Percentiles rank a stretch among this genome's conserved stretches.
Evolutionary conservation across 2,329 filamentous ascomycete species (phyloP).

Genomic region (Lachnellula cervina): DNA sequence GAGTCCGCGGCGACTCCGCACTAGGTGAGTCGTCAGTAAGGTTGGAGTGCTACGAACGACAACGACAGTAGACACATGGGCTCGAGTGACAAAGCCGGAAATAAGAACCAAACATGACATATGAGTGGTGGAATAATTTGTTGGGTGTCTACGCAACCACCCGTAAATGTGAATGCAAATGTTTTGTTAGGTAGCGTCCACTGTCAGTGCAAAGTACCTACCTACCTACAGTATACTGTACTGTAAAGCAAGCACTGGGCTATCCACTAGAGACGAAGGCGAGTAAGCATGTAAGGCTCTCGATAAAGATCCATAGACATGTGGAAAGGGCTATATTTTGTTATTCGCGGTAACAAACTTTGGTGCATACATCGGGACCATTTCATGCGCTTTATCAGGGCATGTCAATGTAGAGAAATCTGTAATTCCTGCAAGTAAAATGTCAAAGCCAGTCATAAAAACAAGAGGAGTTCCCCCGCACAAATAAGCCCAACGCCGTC

Average conservation of each 20-base stretch:
- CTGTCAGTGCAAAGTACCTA: not conserved
- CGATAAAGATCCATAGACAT: not conserved
- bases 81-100: too few relatives aligned
- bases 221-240: not conserved
- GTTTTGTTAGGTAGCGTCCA: not conserved
- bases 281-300: not conserved
- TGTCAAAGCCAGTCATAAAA: conserved; percentile 6
- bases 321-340: not conserved
- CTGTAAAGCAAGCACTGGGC: too few relatives aligned
- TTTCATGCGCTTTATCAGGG: not conserved
- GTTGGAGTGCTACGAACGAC: too few relatives aligned
- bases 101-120: too few relatives aligned
- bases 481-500: conserved; percentile 15
- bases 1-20: too few relatives aligned
- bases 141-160: too few relatives aligned
- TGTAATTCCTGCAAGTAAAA: conserved; percentile 16
- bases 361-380: not conserved
- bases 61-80: too few relatives aligned
- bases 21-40: too few relatives aligned
- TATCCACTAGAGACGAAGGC: not conserved
- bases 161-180: too few relatives aligned
- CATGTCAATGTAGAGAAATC: conserved; percentile 2
- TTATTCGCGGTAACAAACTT: not conserved
- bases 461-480: conserved; percentile 9
- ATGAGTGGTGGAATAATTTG: too few relatives aligned